Evolutionary conservation across 164 flowering plant genomes (phyloP).

Genomic region (Liriodendron chinense): DNA sequence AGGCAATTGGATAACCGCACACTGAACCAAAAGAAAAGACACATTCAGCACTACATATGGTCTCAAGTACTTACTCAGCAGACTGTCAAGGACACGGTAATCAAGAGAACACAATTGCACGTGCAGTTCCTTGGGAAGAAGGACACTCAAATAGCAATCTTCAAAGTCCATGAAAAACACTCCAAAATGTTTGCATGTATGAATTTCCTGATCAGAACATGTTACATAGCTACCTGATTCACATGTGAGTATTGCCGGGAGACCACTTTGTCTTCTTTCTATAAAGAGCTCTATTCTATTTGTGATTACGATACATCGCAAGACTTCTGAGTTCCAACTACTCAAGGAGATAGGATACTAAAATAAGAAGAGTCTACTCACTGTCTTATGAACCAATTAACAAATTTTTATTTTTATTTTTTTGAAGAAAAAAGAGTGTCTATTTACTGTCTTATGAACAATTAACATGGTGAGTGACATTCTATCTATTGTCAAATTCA

Average conservation of each 20-base stretch:
- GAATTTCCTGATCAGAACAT: neutral
- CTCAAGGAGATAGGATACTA: too few species aligned
- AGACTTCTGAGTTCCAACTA: too few species aligned
- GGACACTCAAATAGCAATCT: neutral
- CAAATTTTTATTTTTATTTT: too few species aligned
- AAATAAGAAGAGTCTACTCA: too few species aligned
- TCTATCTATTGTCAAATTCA: too few species aligned
- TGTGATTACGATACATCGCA: too few species aligned
- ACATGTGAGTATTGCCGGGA: neutral
- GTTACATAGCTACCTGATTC: neutral
- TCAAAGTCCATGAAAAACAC: neutral
- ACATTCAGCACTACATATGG: neutral
- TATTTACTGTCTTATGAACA: too few species aligned
- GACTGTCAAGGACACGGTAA: neutral
- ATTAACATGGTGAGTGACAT: too few species aligned
- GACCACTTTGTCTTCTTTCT: neutral
- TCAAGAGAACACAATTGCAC: neutral
- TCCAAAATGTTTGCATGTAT: neutral
- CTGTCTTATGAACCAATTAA: too few species aligned
- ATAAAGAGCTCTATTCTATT: too few species aligned
- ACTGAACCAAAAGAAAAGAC: constrained; percentile 36
- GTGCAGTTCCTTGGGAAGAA: neutral
- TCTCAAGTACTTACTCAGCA: neutral
- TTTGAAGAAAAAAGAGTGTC: too few species aligned
- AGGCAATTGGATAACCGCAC: constrained; percentile 95